Conservation (phyloP, 1,284 basidiomycete species). For the Ceratorhiza oryzae-sativae region DNA sequence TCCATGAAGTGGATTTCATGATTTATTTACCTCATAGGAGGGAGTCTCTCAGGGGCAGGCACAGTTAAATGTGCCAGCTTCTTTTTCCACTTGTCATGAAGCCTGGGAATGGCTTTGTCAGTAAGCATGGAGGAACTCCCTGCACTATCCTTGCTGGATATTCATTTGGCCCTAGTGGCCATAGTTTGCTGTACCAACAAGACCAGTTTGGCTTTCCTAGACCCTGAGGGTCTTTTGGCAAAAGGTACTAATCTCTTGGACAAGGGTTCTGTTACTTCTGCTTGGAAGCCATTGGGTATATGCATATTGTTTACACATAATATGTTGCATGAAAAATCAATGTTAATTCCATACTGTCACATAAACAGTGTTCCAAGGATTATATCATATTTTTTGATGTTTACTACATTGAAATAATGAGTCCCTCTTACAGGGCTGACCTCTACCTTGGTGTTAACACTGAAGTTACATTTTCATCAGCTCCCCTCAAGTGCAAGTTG, state of each 20-base stretch:
- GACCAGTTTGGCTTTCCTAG: background rate
- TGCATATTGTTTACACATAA: background rate
- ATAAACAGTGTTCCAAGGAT: conserved; percentile 50
- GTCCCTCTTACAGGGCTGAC: conserved; percentile 47
- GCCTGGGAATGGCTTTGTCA: background rate
- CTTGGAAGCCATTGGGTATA: background rate
- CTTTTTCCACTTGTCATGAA: background rate
- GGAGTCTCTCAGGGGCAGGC: background rate
- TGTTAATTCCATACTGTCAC: conserved; percentile 40
- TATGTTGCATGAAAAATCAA: conserved; percentile 43
- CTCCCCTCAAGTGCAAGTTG: conserved; percentile 22
- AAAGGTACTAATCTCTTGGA: background rate
- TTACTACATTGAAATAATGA: conserved; percentile 48
- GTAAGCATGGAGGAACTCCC: background rate
- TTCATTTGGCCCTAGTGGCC: background rate
- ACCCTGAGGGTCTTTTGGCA: background rate
- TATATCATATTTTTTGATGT: conserved; percentile 50
- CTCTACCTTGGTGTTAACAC: background rate
- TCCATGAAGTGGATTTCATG: conserved; percentile 37
- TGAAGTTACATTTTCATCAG: background rate
- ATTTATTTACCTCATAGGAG: conserved; percentile 27
- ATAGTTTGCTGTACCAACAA: background rate
- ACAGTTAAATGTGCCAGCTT: background rate
- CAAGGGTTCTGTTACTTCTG: background rate
- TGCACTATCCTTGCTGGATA: background rate